phyloP scores from a whole-genome alignment of 1,284 basidiomycete genomes.

The Cryptococcus deneoformans region DNA sequence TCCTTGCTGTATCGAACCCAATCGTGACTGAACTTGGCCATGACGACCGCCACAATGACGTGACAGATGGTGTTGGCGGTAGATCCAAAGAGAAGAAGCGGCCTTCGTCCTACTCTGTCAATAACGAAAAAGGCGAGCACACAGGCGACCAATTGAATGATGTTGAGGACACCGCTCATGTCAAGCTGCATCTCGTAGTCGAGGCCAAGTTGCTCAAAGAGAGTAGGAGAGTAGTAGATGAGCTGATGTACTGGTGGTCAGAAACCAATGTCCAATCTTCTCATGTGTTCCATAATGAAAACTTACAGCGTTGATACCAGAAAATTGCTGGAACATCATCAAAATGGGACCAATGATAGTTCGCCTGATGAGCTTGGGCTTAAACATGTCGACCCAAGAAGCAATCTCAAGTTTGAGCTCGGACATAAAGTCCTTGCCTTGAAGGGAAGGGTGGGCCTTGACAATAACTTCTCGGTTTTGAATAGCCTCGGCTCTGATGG shows the following conservation, averaged over 20 bases:
- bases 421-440: slow-evolving; percentile 6
- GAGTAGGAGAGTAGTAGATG: not conserved
- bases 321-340: slow-evolving; percentile 36
- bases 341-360: slow-evolving; percentile 22
- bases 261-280: not conserved
- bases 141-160: slow-evolving; percentile 40
- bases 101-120: slow-evolving; percentile 45
- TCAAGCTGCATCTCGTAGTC: slow-evolving; percentile 30
- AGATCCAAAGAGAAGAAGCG: slow-evolving; percentile 31
- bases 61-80: slow-evolving; percentile 15
- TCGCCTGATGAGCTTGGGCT: slow-evolving; percentile 14
- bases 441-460: slow-evolving; percentile 14
- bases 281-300: not conserved
- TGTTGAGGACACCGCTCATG: slow-evolving; percentile 43
- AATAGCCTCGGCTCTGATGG: slow-evolving; percentile 36
- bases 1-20: slow-evolving; percentile 18
- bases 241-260: not conserved
- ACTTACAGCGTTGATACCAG: slow-evolving; percentile 25
- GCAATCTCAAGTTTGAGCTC: slow-evolving; percentile 20
- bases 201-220: slow-evolving; percentile 41
- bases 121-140: slow-evolving; percentile 39
- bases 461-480: slow-evolving; percentile 19
- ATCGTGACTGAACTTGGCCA: slow-evolving; percentile 20
- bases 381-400: slow-evolving; percentile 27
- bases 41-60: slow-evolving; percentile 28